Evolutionary conservation across 208 protist genomes (phyloP).

Genomic region (Phytomonas francai): DNA sequence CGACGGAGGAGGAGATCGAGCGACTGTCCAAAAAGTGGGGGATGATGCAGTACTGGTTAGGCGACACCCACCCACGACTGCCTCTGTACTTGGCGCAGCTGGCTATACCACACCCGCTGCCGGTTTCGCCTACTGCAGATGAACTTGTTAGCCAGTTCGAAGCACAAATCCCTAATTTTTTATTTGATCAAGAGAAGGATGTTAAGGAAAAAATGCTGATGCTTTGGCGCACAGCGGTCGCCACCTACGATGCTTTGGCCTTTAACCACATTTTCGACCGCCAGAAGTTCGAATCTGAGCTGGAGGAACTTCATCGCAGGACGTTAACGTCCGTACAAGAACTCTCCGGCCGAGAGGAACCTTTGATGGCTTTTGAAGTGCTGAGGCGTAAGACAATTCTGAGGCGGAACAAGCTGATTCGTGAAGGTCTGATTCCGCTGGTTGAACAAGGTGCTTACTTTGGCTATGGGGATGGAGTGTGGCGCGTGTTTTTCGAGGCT

Average conservation of each 20-base stretch:
- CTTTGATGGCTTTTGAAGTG: constrained; percentile 58
- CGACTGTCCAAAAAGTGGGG: constrained; percentile 32
- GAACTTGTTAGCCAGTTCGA: constrained; percentile 48
- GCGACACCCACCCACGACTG: constrained; percentile 46
- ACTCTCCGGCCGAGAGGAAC: constrained; percentile 23
- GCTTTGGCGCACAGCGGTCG: constrained; percentile 34
- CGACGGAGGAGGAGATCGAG: constrained; percentile 43
- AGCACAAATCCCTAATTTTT: constrained; percentile 23
- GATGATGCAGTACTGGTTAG: constrained; percentile 68
- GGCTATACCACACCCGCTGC: constrained; percentile 27
- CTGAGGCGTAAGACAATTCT: constrained; percentile 54
- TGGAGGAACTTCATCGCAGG: constrained; percentile 24
- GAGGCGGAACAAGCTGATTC: constrained; percentile 50
- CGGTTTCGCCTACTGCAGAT: constrained; percentile 53
- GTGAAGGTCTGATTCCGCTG: constrained; percentile 36
- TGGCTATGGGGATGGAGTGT: constrained; percentile 56
- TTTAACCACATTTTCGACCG: constrained; percentile 44
- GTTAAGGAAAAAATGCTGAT: constrained; percentile 16
- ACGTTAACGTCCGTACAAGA: constrained; percentile 17
- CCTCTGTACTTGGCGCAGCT: constrained; percentile 44
- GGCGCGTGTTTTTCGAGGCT: constrained; percentile 54
- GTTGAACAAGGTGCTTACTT: constrained; percentile 40
- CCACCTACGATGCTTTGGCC: constrained; percentile 22
- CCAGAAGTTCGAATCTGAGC: constrained; percentile 29
- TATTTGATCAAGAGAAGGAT: constrained; percentile 5